Conservation (phyloP, 305 asterid genomes). For the Nicotiana rustica region DNA sequence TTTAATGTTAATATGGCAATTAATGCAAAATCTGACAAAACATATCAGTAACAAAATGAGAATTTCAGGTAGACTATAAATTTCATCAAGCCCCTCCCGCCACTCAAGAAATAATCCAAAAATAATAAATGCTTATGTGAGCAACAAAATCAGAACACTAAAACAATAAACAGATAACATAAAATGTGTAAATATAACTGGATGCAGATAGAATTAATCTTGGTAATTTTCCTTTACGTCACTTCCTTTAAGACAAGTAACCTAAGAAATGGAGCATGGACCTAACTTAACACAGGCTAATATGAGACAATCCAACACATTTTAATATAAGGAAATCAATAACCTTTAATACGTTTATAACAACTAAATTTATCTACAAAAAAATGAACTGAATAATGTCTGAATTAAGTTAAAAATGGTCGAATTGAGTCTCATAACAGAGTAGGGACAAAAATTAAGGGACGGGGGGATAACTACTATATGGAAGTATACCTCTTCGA, state of each 20-base stretch:
- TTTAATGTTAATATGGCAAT: neutral
- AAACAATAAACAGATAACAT: neutral
- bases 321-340: too few relatives aligned
- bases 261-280: too few relatives aligned
- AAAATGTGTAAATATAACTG: neutral
- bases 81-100: neutral
- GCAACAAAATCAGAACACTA: neutral
- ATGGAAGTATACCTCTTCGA: constrained; percentile 71
- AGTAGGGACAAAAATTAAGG: neutral
- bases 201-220: neutral
- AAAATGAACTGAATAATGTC: neutral
- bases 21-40: constrained; percentile 2
- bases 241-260: neutral
- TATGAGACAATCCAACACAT: too few relatives aligned
- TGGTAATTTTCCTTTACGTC: neutral
- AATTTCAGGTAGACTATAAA: neutral
- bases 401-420: neutral
- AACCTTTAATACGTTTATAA: neutral
- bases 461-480: neutral
- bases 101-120: neutral
- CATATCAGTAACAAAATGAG: neutral
- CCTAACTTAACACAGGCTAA: too few relatives aligned
- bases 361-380: neutral
- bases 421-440: neutral
- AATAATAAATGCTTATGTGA: neutral